Percentiles rank a stretch among this genome's conserved stretches.
These are phyloP conservation scores for Telfairia occidentalis DNA, from an alignment of 331 rosid species.

Conservation along the genomic window DNA sequence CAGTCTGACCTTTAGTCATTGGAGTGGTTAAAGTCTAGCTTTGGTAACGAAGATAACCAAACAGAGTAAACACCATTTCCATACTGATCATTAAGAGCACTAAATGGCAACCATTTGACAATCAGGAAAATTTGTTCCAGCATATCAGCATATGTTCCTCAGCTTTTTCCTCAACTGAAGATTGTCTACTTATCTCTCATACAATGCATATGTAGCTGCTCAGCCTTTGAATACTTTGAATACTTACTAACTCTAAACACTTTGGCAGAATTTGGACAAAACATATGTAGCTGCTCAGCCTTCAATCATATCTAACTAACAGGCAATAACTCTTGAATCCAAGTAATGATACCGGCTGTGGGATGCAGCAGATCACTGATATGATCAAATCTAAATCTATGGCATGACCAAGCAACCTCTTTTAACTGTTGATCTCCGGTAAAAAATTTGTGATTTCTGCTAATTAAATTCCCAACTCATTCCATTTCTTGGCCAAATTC, in stretches of 20 bases:
- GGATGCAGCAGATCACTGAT: background rate
- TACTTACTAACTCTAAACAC: background rate
- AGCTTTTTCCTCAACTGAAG: background rate
- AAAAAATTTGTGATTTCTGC: background rate
- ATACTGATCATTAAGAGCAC: background rate
- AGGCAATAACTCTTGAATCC: background rate
- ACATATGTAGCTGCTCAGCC: background rate
- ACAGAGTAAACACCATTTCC: background rate
- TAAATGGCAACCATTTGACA: background rate
- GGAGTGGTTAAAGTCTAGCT: background rate
- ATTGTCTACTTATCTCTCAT: background rate
- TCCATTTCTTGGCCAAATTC: background rate
- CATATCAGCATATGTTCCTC: background rate
- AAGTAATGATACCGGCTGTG: background rate
- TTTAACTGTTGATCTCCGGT: background rate
- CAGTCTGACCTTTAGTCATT: background rate
- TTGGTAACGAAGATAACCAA: background rate
- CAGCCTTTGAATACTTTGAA: no score
- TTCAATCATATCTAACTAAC: background rate
- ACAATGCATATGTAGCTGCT: no score
- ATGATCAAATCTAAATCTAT: background rate
- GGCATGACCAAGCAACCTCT: background rate
- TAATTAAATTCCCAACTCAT: background rate
- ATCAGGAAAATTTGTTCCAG: background rate
- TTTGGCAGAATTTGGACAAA: background rate